Evolutionary conservation across 192 early-diverging fungal species (phyloP), one percentile per base, ranked within the genome.

Genomic region (Coemansia guatemalensis): DNA sequence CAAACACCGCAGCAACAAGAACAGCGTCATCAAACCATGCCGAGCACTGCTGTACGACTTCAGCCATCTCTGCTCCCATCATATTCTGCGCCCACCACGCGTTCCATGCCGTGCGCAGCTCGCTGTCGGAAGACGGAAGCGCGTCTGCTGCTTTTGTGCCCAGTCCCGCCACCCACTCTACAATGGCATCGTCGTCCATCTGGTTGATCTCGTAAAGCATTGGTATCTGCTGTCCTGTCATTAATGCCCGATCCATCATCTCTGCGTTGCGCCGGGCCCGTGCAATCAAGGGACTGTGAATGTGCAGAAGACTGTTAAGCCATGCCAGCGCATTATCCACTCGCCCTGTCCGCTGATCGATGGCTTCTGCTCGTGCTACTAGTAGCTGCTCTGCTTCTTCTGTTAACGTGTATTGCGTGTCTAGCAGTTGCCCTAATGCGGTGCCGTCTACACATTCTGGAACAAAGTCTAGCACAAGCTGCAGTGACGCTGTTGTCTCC

Each of bases 381-480:
- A 54, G 3, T 30, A 54, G 25, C 6, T 54, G 24, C 25, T 48
- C 59, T 53, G 30, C 27, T 26, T 5, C 48, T 21, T 56, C 30
- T 3, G 47, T 30, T 30, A 33, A 47, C 44, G 12, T 21, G 44
- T 41, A 53, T 24, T 64, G 8, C 6, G 5, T 30, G 11, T 1
- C 24, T 39, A 65, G 2, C n/a, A 74, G 53, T 0, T 25, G 23
- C 1, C 57, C 67, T 30, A 75, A 49, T 30, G 51, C 63, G 22
- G 7, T 24, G 0, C 55, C 64, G 23, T 69, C 51, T 30, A 75
- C 22, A 26, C 63, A 59, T 33, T 75, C 74, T 1, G 74, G 67
- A 41, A 66, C 74, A 14, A 35, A 12, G 39, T 41, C 55, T 20
- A 75, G 50, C 52, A 75, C 56, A 5, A 22, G 25, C 52, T 4